Conservation (phyloP, 768 basidiomycete species). For the Mycena capillaripes region DNA sequence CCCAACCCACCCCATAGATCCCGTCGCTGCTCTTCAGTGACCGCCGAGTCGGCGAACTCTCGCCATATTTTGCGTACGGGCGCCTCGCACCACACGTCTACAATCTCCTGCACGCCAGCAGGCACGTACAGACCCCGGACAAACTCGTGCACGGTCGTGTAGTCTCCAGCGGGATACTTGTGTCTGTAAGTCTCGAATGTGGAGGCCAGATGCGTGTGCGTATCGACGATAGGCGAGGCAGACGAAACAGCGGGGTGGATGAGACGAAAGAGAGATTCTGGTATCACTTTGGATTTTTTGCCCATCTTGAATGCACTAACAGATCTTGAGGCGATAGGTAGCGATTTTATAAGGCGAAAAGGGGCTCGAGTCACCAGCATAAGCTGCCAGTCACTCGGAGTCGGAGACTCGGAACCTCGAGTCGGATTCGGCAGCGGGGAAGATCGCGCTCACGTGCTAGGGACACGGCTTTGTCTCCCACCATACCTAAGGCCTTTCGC, state of each 20-base stretch:
- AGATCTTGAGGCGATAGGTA: neutral
- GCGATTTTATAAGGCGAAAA: conserved; percentile 13
- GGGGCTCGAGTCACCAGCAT: conserved; percentile 11
- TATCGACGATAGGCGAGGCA: conserved; percentile 73
- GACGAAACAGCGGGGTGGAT: conserved; percentile 48
- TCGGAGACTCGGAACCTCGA: neutral
- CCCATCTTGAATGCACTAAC: conserved; percentile 21
- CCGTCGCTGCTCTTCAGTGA: conserved; percentile 61
- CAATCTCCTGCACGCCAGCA: conserved; percentile 72
- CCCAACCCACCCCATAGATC: conserved; percentile 75
- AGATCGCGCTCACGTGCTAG: neutral
- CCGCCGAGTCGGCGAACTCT: conserved; percentile 80
- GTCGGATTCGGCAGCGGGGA: neutral
- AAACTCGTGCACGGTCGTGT: conserved; percentile 76
- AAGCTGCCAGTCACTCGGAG: neutral
- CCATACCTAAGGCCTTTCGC: too few relatives aligned
- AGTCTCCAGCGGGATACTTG: conserved; percentile 72
- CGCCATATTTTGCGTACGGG: conserved; percentile 75
- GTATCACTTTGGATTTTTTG: conserved; percentile 15
- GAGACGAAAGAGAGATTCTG: conserved; percentile 51
- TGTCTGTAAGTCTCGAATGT: conserved; percentile 75
- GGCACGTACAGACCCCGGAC: conserved; percentile 71
- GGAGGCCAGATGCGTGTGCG: conserved; percentile 87
- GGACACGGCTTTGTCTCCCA: too few relatives aligned
- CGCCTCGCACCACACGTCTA: conserved; percentile 93